phyloP scores from a whole-genome alignment of 202 grass and related monocot species.

The Brachypodium distachyon region DNA sequence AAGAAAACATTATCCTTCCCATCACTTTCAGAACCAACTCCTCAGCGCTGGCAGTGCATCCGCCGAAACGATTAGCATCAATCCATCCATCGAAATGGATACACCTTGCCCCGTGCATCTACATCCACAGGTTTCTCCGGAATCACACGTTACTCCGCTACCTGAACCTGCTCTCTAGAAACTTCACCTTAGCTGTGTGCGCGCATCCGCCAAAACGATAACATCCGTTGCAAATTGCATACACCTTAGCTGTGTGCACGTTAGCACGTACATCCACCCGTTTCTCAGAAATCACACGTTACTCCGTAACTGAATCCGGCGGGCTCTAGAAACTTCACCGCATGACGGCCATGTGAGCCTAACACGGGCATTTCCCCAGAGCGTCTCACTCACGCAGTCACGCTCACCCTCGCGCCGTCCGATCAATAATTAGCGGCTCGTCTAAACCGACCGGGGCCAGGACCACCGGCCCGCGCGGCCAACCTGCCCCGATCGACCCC shows the following conservation, averaged over 20 bases:
- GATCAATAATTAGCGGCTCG: no score
- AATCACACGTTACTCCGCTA: no score
- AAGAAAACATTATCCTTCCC: not conserved
- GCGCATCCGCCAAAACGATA: not conserved
- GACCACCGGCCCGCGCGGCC: no score
- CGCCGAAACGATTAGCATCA: not conserved
- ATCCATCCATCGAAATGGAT: no score
- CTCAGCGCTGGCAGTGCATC: no score
- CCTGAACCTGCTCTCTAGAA: no score
- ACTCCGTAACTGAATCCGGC: not conserved
- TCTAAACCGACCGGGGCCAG: no score
- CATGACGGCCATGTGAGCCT: not conserved
- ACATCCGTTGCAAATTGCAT: no score
- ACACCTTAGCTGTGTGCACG: not conserved
- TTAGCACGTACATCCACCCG: not conserved
- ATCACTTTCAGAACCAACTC: not conserved
- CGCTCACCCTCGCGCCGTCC: not conserved
- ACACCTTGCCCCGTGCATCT: no score
- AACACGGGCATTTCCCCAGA: not conserved
- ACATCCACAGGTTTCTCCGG: no score
- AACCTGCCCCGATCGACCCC: no score
- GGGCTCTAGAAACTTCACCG: conserved; percentile 12
- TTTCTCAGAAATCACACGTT: not conserved
- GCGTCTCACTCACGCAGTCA: not conserved
- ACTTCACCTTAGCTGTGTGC: no score